These are phyloP conservation scores for Nemophila menziesii DNA, from an alignment of 257 asterid species.

Conservation along the genomic window DNA sequence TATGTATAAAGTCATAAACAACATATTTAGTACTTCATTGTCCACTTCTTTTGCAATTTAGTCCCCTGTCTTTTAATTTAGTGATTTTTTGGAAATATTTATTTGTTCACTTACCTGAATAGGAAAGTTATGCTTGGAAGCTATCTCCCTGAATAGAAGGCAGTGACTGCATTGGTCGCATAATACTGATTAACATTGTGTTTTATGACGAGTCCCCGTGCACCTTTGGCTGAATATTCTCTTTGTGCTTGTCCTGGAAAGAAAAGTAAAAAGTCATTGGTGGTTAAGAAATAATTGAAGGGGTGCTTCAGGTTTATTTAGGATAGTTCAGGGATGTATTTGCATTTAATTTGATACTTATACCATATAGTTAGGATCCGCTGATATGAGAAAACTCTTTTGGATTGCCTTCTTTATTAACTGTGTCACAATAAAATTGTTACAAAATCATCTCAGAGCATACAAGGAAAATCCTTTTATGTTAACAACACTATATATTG, in stretches of 20 bases:
- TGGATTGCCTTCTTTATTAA: conserved; percentile 66
- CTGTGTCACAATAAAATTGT: conserved; percentile 27
- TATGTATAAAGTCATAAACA: not conserved
- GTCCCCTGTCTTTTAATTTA: too few species aligned
- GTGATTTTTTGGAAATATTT: too few species aligned
- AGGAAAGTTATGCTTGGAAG: conserved; percentile 68
- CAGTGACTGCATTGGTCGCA: conserved; percentile 86
- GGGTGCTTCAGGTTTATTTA: too few species aligned
- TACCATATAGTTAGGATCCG: conserved; percentile 95
- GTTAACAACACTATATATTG: too few species aligned
- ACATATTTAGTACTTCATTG: too few species aligned
- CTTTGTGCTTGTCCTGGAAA: conserved; percentile 89
- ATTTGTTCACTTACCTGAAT: conserved; percentile 61
- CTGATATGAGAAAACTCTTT: conserved; percentile 84
- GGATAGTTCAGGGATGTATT: too few species aligned
- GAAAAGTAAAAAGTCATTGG: conserved; percentile 7
- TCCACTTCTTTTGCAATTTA: too few species aligned
- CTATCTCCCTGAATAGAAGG: conserved; percentile 82
- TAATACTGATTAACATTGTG: conserved; percentile 95
- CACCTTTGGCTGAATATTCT: conserved; percentile 88
- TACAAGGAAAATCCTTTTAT: too few species aligned
- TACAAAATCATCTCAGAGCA: too few species aligned
- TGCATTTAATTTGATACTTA: too few species aligned
- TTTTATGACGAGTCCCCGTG: conserved; percentile 91
- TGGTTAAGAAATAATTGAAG: not conserved